Evolutionary conservation across 768 basidiomycete genomes (phyloP), one percentile per base, ranked within the genome.

Genomic region (Tremella fuciformis): DNA sequence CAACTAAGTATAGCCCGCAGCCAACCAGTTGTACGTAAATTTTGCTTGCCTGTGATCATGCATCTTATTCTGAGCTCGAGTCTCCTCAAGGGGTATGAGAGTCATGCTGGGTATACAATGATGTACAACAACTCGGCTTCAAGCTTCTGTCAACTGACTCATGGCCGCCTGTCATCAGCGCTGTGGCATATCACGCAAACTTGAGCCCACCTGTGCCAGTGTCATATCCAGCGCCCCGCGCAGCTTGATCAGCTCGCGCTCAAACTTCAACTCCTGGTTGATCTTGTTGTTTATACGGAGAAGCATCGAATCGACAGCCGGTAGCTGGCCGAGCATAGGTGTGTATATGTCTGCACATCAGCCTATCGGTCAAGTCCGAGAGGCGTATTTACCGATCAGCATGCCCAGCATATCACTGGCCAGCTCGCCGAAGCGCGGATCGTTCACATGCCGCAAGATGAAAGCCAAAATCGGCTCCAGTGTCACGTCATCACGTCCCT

Each of bases 191-290:
- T 6, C 29, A 34, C 29, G n/a, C n/a, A n/a, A n/a, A 34, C 29
- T 34, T 34, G 29, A 8, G 56, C 62, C 37, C 39, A 59, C 66
- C 56, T 75, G 73, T 15, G 70, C 64, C 13, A 77, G 48, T 3
- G 97, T 80, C 93, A 99, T 97, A 62, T 91, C 87, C 62, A 99
- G 79, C 53, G 91, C 89, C 55, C 92, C 94, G 71, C 84, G 86
- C 51, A 88, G 80, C 78, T 87, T 88, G 60, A 84, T 79, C 51
- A 98, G 78, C 74, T 97, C 90, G 64, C 83, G 83, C 77, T 97
- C 91, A 77, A 99, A 91, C 21, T 83, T 84, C 52, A 97, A 79
- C 76, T 99, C 96, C 39, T 85, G 83, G 41, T 84, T 78, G n/a
- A 98, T 83, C 72, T 92, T 91, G 74, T 85, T 87, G 56, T 85